Percentiles rank a stretch among this genome's conserved stretches.
phyloP scores from a whole-genome alignment of 1,284 basidiomycete species.

The Rhizoctonia solani region DNA sequence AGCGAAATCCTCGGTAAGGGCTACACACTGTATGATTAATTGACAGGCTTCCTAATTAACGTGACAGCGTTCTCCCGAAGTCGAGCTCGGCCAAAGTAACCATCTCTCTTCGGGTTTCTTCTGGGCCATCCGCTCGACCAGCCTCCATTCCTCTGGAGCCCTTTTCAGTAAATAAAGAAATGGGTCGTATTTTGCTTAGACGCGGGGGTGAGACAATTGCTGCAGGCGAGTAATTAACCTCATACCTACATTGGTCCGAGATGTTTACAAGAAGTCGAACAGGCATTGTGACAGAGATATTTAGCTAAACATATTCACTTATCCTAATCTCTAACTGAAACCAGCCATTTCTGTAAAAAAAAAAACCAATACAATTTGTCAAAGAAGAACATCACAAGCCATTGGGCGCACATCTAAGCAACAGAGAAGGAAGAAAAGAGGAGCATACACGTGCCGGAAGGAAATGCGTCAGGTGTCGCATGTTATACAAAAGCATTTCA shows the following conservation, averaged over 20 bases:
- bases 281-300: conserved; percentile 36
- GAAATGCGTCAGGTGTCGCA: conserved; percentile 9
- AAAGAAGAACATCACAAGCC: background rate
- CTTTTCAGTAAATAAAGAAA: conserved; percentile 90
- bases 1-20: conserved; percentile 77
- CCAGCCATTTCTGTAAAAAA: background rate
- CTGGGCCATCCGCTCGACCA: conserved; percentile 52
- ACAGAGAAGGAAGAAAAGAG: conserved; percentile 11
- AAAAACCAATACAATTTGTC: background rate
- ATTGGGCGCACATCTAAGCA: conserved; percentile 20
- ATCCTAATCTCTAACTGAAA: no score
- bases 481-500: conserved; percentile 12
- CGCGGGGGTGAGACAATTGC: conserved; percentile 93
- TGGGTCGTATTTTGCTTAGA: conserved; percentile 89
- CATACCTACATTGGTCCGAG: background rate
- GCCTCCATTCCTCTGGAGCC: conserved; percentile 83
- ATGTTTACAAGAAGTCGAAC: conserved; percentile 10
- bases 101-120: conserved; percentile 69
- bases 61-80: background rate
- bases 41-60: conserved; percentile 15
- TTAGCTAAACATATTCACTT: conserved; percentile 46
- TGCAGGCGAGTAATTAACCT: conserved; percentile 64
- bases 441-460: conserved; percentile 13
- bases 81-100: conserved; percentile 73
- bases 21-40: background rate